Evolutionary conservation across 2,329 filamentous ascomycete species (phyloP), one percentile per base, ranked within the genome.

Genomic region (Fusarium pseudocircinatum): DNA sequence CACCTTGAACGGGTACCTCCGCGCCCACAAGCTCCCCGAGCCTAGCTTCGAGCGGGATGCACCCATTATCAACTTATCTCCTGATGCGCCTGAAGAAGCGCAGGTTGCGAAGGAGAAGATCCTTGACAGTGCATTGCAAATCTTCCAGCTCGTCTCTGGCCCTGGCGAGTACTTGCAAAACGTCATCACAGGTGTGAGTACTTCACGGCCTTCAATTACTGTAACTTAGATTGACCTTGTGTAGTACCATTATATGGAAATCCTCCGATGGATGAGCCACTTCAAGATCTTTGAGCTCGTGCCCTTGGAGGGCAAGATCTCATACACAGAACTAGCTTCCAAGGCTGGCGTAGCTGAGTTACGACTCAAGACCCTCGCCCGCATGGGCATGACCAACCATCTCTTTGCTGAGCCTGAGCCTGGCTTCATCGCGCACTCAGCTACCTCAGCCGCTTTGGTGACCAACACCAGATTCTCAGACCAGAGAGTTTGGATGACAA

Each of bases 161-260:
- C 59, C 59, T 8, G 49, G 37, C 4, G 49, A 62, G 26, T 62
- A 57, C 12, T 12, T 57, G 20, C 59, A 62, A 20, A 62, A 57
- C 18, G 39, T 62, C 22, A 39, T 57, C 20, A 62, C 40, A 16
- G 59, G 59, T 15, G 59, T 62, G 18, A 32, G 59, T 37, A 12
- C 0, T 6, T 2, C 2, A 1, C 0, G 1, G 14, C 20, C 20
- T 2, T 1, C 15, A 16, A 5, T 3, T 2, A 1, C 10, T 9
- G 0, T 24, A 11, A 12, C 15, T 30, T 20, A 24, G 0, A 16
- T 1, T 61, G 2, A 61, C 39, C 1, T 1, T 14, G 26, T 22
- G 0, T 16, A 61, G 59, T 57, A 37, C 1, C 49, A 57, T 15
- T 57, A 62, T 12, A 62, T 62, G 59, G 59, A 62, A 1, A 62